Base-by-base conservation (phyloP, 2,329 filamentous ascomycete species). In the Cordyceps javanica region DNA sequence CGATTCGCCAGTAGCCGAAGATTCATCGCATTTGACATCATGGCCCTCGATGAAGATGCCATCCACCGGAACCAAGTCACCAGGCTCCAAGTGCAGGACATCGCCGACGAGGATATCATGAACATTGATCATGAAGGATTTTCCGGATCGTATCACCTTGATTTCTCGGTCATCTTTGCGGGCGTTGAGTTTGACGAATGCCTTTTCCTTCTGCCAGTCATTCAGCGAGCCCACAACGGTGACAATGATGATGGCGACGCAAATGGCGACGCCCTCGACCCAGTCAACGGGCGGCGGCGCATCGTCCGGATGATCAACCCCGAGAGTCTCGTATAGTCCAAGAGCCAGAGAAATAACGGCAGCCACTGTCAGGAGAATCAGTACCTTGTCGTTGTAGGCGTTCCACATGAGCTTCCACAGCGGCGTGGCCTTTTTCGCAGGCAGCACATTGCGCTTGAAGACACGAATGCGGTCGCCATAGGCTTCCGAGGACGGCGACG, bases 341-440 rank as follows among this genome's bases (percentile, higher is more conserved):
- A 91, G 74, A 9, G 83, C 84, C 8, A 90, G 71, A 0, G 87
- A 90, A 11, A 90, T 78, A 11, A 85, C 74, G 1, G 87, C 88
- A 10, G 87, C 87, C 36, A 83, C 77, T 0, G 86, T 87, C 59
- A 90, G 73, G 6, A 90, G 72, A 39, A 90, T 86, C 39, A 91
- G 79, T 36, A 90, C 84, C 62, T 87, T 88, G 70, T 90, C 88
- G 63, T 89, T 87, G 69, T 88, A 89, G 3, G 87, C 85, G 60
- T 81, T 81, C 86, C 86, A 90, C 59, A 86, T 78, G 26, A 89
- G 70, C 62, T 77, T 75, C 64, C 82, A 76, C 41, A 89, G 77
- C 2, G 82, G 78, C 28, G 82, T 85, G 2, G 79, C 74, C 68
- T 88, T 86, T 66, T 85, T 83, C 44, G 82, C 78, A 0, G 86